Evolutionary conservation across 176 grass and related monocot genomes (phyloP).

Genomic region (Neostapfia colusana): DNA sequence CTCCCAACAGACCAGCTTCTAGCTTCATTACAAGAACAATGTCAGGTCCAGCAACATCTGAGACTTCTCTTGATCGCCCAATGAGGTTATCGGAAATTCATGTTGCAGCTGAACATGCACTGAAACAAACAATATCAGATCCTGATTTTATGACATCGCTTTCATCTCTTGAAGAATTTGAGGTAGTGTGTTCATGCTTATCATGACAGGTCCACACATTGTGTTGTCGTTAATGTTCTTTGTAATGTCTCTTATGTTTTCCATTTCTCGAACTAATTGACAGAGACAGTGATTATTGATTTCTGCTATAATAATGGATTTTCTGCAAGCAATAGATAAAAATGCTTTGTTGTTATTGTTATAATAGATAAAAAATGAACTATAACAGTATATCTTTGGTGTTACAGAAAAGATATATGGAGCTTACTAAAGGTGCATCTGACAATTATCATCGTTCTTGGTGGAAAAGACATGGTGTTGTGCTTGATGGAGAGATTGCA

Average conservation of each 20-base stretch:
- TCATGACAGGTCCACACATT: constrained; percentile 18
- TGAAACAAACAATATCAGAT: constrained; percentile 85
- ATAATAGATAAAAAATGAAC: not conserved
- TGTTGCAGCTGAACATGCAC: constrained; percentile 92
- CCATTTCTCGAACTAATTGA: not conserved
- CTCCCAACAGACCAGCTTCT: constrained; percentile 54
- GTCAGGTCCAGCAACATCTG: constrained; percentile 74
- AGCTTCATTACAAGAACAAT: constrained; percentile 72
- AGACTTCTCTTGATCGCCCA: constrained; percentile 80
- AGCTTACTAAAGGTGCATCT: constrained; percentile 95
- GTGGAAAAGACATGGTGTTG: constrained; percentile 99
- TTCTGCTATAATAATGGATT: not conserved
- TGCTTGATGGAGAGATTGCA: constrained; percentile 97
- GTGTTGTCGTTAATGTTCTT: not conserved
- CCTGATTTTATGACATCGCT: constrained; percentile 82
- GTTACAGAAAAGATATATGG: constrained; percentile 92
- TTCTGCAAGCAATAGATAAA: constrained; percentile 16
- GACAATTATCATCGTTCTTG: constrained; percentile 97
- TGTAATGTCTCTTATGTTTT: constrained; percentile 19
- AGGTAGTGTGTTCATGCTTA: constrained; percentile 51
- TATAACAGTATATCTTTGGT: constrained; percentile 26
- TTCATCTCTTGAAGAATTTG: constrained; percentile 85
- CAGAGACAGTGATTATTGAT: constrained; percentile 15
- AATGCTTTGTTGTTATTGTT: too few relatives aligned
- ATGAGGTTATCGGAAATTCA: constrained; percentile 98